Evolutionary conservation across 257 asterid genomes (phyloP).

Genomic region (Solanum arcanum): DNA sequence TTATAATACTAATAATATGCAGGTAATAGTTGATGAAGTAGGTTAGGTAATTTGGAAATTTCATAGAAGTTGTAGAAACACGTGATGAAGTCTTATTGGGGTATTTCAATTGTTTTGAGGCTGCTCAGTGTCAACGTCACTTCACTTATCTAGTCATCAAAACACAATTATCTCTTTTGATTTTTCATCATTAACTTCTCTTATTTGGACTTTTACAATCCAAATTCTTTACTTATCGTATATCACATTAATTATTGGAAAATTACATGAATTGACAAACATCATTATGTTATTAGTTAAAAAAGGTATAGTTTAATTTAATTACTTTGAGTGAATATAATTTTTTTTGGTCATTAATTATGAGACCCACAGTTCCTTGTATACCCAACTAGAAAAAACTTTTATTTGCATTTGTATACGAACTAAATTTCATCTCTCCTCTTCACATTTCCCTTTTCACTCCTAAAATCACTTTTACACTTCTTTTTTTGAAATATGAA

Average conservation of each 20-base stretch:
- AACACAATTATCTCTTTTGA: not conserved
- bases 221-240: not conserved
- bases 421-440: too few relatives aligned
- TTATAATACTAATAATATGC: not conserved
- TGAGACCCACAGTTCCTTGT: too few relatives aligned
- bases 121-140: not conserved
- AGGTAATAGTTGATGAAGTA: constrained; percentile 20
- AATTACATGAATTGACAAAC: too few relatives aligned
- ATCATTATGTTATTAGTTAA: too few relatives aligned
- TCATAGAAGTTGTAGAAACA: not conserved
- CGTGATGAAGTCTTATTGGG: not conserved
- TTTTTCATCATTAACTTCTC: not conserved
- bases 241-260: not conserved
- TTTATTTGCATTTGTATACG: too few relatives aligned
- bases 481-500: too few relatives aligned
- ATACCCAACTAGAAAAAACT: too few relatives aligned
- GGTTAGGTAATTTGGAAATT: not conserved
- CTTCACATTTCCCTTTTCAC: too few relatives aligned
- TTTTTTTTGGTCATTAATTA: too few relatives aligned
- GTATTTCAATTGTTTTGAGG: not conserved
- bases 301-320: too few relatives aligned
- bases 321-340: too few relatives aligned
- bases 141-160: not conserved
- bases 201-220: not conserved
- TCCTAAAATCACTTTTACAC: too few relatives aligned